A percentile compares a stretch with the other conserved stretches of the same genome.
Evolutionary conservation across 768 basidiomycete species (phyloP).

Genomic region (Tricholoma flavovirens): DNA sequence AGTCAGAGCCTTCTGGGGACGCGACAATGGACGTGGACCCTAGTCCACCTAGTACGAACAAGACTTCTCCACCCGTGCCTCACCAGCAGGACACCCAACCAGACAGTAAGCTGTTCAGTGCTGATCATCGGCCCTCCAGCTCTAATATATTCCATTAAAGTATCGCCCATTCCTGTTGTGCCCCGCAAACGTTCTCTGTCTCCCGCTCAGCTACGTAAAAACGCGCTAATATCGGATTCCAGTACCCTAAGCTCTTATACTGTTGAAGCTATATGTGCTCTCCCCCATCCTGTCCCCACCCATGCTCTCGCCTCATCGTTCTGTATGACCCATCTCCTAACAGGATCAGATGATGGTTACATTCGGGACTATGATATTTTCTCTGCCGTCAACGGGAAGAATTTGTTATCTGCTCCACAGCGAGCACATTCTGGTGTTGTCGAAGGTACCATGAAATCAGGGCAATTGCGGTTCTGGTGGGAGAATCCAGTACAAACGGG

Average conservation of each 20-base stretch:
- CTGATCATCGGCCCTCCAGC: neutral
- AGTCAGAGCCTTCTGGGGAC: slow-evolving; percentile 28
- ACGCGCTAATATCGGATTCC: slow-evolving; percentile 29
- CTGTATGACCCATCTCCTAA: slow-evolving; percentile 85
- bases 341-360: slow-evolving; percentile 91
- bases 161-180: slow-evolving; percentile 14
- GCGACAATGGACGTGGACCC: slow-evolving; percentile 22
- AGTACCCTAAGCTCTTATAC: slow-evolving; percentile 48
- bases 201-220: slow-evolving; percentile 50
- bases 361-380: slow-evolving; percentile 92
- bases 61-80: slow-evolving; percentile 5
- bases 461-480: slow-evolving; percentile 88
- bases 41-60: slow-evolving; percentile 7
- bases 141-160: neutral
- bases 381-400: slow-evolving; percentile 80
- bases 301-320: slow-evolving; percentile 82
- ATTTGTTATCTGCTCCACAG: slow-evolving; percentile 83
- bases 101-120: neutral
- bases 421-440: slow-evolving; percentile 86
- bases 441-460: slow-evolving; percentile 87
- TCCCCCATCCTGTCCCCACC: slow-evolving; percentile 84
- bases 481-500: slow-evolving; percentile 54
- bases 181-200: slow-evolving; percentile 37
- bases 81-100: slow-evolving; percentile 4
- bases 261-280: slow-evolving; percentile 86